Percentiles rank a stretch among this genome's conserved stretches.
Evolutionary conservation across 2,329 filamentous ascomycete species (phyloP).

Genomic region (Tolypocladium inflatum): DNA sequence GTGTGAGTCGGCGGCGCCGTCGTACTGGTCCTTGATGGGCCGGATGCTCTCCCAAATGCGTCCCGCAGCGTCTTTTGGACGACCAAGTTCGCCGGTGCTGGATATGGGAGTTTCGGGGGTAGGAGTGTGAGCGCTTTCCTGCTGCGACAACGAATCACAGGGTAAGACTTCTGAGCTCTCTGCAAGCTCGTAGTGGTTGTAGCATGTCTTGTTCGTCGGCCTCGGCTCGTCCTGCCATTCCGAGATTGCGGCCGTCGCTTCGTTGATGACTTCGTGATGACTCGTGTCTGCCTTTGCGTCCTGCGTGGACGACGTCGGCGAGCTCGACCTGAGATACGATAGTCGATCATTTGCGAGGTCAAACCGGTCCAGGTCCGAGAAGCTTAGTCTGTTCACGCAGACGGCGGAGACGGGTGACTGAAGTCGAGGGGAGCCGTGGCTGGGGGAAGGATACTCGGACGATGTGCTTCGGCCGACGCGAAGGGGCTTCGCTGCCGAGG

Average conservation of each 20-base stretch:
- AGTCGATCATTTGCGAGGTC: conserved; percentile 17
- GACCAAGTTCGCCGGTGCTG: background rate
- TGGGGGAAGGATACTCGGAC: conserved; percentile 19
- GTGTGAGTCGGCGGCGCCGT: conserved; percentile 11
- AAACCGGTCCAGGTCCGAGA: conserved; percentile 19
- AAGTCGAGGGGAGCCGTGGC: conserved; percentile 8
- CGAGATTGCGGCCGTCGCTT: conserved; percentile 14
- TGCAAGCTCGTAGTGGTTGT: conserved; percentile 15
- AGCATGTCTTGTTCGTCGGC: conserved; percentile 8
- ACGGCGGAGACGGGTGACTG: conserved; percentile 18
- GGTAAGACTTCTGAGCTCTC: conserved; percentile 17
- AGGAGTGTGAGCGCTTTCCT: background rate
- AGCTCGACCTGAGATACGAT: conserved; percentile 18
- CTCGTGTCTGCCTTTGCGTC: conserved; percentile 7
- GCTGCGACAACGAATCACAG: conserved; percentile 11
- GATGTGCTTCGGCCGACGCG: conserved; percentile 15
- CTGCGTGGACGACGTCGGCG: conserved; percentile 10
- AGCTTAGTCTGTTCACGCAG: conserved; percentile 12
- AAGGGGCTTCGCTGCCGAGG: background rate
- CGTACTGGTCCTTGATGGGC: conserved; percentile 11
- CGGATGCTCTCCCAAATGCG: conserved; percentile 1
- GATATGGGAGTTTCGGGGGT: background rate
- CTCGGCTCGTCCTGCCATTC: conserved; percentile 15
- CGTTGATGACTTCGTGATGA: conserved; percentile 10
- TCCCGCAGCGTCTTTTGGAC: background rate